Base-by-base conservation (phyloP, 768 basidiomycete species). In the Russula ochroleuca region DNA sequence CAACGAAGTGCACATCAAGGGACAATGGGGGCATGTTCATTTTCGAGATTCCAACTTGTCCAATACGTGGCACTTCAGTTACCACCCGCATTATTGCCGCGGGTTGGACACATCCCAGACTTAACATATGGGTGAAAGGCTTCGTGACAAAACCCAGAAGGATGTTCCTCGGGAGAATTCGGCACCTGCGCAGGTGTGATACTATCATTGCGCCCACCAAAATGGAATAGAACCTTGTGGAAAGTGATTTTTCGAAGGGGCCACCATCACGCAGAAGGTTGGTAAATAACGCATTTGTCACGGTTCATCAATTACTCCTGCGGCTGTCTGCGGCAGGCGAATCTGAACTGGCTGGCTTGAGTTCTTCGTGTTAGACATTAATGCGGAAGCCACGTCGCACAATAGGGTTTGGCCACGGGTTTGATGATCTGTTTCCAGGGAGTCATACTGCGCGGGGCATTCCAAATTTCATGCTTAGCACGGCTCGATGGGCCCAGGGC, bases 311-410 rank as follows among this genome's bases (percentile, higher is more conserved):
- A 28, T 17, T 5, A 49, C 14, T 15, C 48, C 48, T 49, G 48
- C 48, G 14, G 48, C 48, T 1, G 31, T 19, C n/a, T 51, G 43
- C 40, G 37, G 21, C 17, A 1, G 15, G 35, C 33, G 5, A 28
- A 4, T 48, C 51, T 28, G 35, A 41, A 52, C 19, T 17, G 1
- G 41, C 2, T 15, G 21, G 2, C 21, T n/a, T 35, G 23, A 37
- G 14, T 58, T 51, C 43, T 47, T 53, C 19, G 47, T 28, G 41
- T 38, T 19, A 31, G 37, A 35, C 21, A 47, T 13, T n/a, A 17
- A 28, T 40, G 52, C 51, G 33, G 38, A 48, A 23, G 62, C 62
- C 57, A 59, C 37, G 38, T 63, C 51, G 51, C 28, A 50, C 38
- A 31, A 40, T 19, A 35, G 28, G 23, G 15, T 25, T 14, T 45